These are phyloP conservation scores for Cymbidium sinense DNA, from an alignment of 106 monocot species.

Conservation along the genomic window DNA sequence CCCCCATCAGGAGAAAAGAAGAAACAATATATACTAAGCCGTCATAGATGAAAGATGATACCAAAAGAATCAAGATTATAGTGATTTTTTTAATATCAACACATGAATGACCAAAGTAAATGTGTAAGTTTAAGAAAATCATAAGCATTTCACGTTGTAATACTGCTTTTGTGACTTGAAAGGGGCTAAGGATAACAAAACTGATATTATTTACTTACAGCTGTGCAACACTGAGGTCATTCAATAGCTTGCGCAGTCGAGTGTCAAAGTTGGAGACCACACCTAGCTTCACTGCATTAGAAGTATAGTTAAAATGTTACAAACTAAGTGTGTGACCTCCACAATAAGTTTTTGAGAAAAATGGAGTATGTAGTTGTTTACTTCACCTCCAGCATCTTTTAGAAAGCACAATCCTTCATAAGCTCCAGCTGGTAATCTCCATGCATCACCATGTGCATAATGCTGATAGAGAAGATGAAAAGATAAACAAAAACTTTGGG, in stretches of 20 bases:
- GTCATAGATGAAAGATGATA: neutral
- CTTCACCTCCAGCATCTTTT: conserved; percentile 80
- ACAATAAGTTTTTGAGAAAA: neutral
- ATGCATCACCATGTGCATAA: conserved; percentile 80
- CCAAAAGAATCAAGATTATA: neutral
- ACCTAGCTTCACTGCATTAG: conserved; percentile 75
- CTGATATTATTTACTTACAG: conserved; percentile 35
- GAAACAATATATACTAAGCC: neutral
- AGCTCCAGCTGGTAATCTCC: conserved; percentile 67
- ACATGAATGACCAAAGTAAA: neutral
- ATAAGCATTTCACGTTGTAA: neutral
- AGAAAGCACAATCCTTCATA: conserved; percentile 46
- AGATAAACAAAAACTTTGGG: neutral
- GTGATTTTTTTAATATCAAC: neutral
- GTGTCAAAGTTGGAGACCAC: conserved; percentile 96
- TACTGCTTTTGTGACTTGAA: neutral
- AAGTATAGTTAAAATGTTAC: conserved; percentile 2
- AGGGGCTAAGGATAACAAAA: neutral
- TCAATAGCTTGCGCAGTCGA: conserved; percentile 70
- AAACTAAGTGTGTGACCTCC: neutral
- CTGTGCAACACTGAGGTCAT: conserved; percentile 67
- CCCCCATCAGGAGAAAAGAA: too few relatives aligned
- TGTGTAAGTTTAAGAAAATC: neutral
- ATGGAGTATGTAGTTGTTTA: conserved; percentile 2
- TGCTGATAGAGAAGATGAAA: conserved; percentile 33